phyloP scores from a whole-genome alignment of 2,329 filamentous ascomycete species.

The Graphilbum ipis-grandicollis region DNA sequence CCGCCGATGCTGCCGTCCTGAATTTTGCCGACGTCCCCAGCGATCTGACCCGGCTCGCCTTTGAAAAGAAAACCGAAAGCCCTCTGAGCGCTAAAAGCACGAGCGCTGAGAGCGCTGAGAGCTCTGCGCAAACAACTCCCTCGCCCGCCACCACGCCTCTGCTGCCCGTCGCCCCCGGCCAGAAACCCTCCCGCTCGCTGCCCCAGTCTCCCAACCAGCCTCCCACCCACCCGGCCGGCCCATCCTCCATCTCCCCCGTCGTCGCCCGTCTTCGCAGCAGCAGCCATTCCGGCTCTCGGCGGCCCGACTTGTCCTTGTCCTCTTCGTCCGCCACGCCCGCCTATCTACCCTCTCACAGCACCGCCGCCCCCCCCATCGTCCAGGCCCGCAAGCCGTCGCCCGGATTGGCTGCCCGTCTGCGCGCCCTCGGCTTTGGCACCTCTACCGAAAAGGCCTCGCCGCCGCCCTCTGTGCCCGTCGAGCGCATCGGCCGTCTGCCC shows the following conservation, averaged over 20 bases:
- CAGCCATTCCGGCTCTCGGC: no score
- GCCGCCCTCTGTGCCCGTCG: constrained; percentile 17
- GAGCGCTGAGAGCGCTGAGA: no score
- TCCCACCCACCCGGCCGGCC: no score
- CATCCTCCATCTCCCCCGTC: no score
- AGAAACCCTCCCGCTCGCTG: no score
- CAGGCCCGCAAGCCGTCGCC: constrained; percentile 40
- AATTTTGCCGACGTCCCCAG: constrained; percentile 24
- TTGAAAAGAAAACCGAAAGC: constrained; percentile 6
- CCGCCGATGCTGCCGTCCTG: constrained; percentile 11
- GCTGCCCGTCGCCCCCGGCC: background rate
- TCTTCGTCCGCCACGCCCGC: background rate
- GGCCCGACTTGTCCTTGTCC: no score
- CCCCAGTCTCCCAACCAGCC: no score
- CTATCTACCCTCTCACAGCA: constrained; percentile 13
- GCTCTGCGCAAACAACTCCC: no score
- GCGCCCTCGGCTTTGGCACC: constrained; percentile 43
- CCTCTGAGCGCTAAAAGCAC: no score
- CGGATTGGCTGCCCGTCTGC: constrained; percentile 46
- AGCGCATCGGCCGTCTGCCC: constrained; percentile 48
- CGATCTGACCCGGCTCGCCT: constrained; percentile 21
- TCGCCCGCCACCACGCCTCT: background rate
- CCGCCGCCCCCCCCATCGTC: constrained; percentile 3
- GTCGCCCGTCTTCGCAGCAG: no score
- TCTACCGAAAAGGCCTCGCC: constrained; percentile 19